A percentile compares a stretch with the other conserved stretches of the same genome.
phyloP scores from a whole-genome alignment of 228 moss, liverwort and hornwort genomes.

The Sphagnum magellanicum region DNA sequence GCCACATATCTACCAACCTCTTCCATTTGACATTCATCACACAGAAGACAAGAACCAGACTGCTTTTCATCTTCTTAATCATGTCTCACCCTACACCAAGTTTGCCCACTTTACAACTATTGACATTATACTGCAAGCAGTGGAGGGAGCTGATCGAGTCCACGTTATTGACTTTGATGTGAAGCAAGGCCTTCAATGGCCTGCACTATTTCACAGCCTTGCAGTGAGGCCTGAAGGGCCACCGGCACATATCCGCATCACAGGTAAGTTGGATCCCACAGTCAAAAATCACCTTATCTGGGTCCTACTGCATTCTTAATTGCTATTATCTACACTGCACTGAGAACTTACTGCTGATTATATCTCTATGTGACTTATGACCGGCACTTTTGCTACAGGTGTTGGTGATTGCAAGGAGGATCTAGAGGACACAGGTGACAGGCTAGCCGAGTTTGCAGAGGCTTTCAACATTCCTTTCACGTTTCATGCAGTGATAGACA shows the following conservation, averaged over 20 bases:
- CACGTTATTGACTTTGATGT: conserved; percentile 65
- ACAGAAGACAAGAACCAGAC: conserved; percentile 45
- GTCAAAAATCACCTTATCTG: too few species aligned
- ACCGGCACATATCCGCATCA: conserved; percentile 59
- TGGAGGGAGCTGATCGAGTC: conserved; percentile 47
- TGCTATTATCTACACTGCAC: too few species aligned
- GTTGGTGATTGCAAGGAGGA: conserved; percentile 12
- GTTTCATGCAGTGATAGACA: conserved; percentile 10
- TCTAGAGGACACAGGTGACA: conserved; percentile 11
- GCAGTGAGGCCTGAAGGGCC: conserved; percentile 50
- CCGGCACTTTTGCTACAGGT: not conserved
- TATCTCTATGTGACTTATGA: too few species aligned
- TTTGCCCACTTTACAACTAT: conserved; percentile 65
- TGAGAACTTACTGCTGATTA: too few species aligned
- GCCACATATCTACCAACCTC: conserved; percentile 54
- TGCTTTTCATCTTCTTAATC: conserved; percentile 53
- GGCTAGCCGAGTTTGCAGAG: conserved; percentile 10
- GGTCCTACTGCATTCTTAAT: too few species aligned
- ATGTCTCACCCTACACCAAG: conserved; percentile 51
- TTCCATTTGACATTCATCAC: conserved; percentile 33
- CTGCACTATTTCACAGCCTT: conserved; percentile 54
- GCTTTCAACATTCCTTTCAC: conserved; percentile 6
- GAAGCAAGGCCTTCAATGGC: conserved; percentile 68
- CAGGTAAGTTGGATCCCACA: conserved; percentile 14
- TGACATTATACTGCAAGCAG: conserved; percentile 49